Evolutionary conservation across 176 grass and related monocot genomes (phyloP), one percentile per base, ranked within the genome.

Genomic region (Panicum miliaceum): DNA sequence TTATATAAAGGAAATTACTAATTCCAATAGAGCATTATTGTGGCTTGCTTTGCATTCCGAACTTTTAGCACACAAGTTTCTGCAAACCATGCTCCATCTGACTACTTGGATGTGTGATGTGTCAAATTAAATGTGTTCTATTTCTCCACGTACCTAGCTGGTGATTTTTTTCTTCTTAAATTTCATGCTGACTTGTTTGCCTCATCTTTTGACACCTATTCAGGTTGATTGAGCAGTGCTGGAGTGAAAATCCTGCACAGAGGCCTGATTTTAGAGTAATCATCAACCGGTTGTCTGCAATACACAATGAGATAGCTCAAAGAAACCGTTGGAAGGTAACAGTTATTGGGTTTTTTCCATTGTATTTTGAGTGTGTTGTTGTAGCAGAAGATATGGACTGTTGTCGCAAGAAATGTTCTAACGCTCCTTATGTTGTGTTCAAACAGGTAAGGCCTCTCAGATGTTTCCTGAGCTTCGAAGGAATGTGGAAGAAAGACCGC

Each of bases 151-250:
- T 12, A 14, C 26, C 38, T 19, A 19, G n/a, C 41, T 77, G 5
- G 12, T 71, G 43, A 23, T n/a, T 66, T 64, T 64, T 84, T n/a
- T 12, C 23, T 88, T 81, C 25, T 5, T 57, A 22, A 59, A 68
- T 85, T 71, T 77, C 12, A 52, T 34, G 34, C 34, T 74, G 45
- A 66, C 27, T 46, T 75, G 35, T 72, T 81, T 73, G 38, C 5
- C 18, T 72, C 10, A 22, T n/a, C 4, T 54, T 16, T 78, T 35
- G 15, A 77, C 8, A 74, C 25, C 85, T 37, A 67, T 80, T 51
- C 57, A 99, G 96, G 93, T 86, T 99, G 80, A 99, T 99, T 83
- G 93, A 96, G 46, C 61, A 94, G 74, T 99, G 89, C 88, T 99
- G 96, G 96, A 99, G 88, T 22, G 89, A 99, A 73, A 90, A 94